Conservation (phyloP, 345 rosid genomes). For the Salix caprea region DNA sequence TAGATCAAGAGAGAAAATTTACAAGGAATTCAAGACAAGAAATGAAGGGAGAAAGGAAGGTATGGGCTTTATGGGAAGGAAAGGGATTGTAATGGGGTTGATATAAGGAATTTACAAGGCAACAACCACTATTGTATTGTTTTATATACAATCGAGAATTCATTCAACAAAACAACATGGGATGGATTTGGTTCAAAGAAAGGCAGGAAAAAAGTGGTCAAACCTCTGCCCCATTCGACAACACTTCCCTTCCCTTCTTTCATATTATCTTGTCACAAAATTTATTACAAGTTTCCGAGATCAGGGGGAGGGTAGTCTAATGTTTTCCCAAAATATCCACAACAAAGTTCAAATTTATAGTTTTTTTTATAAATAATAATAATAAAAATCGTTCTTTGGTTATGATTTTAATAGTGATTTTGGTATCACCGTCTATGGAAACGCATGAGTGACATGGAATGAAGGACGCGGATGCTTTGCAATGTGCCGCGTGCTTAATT, state of each 20-base stretch:
- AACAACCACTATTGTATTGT: background rate
- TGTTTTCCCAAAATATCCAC: background rate
- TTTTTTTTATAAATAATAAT: no score
- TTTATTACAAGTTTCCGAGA: background rate
- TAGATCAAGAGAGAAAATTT: background rate
- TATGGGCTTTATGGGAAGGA: background rate
- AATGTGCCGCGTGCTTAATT: no score
- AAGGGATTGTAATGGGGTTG: background rate
- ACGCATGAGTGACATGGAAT: no score
- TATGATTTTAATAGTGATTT: no score
- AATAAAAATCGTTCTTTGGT: no score
- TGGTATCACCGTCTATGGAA: no score
- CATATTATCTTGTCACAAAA: background rate
- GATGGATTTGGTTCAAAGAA: background rate
- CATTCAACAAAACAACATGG: background rate
- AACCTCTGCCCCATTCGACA: slow-evolving; percentile 25
- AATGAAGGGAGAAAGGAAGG: background rate
- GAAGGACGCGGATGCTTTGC: no score
- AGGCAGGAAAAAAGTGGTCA: slow-evolving; percentile 19
- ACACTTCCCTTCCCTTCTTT: background rate
- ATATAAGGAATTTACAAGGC: slow-evolving; percentile 11
- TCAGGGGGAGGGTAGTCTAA: background rate
- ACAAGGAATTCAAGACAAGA: background rate
- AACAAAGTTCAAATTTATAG: background rate
- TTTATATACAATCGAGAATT: background rate